Base-by-base conservation (phyloP, 2,329 filamentous ascomycete genomes). In the Orbilia quercus region DNA sequence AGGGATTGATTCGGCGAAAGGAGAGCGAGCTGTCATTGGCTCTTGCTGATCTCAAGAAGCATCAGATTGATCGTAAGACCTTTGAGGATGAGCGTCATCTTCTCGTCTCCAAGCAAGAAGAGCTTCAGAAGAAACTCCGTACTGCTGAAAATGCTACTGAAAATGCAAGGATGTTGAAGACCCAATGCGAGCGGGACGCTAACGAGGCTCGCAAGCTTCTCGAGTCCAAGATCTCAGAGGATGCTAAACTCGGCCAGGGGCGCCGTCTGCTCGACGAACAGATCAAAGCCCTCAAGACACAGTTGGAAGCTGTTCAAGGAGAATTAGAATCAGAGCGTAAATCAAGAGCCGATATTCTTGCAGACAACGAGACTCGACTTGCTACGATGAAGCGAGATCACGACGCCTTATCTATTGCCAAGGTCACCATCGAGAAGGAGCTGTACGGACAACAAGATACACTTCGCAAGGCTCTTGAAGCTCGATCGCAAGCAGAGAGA, bases 361-460 rank as follows among this genome's bases (percentile, higher is more conserved):
- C 96, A 76, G 89, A 98, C 66, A 89, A 91, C 2, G 92, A 97
- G 77, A 93, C 96, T 82, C 96, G 95, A 79, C 91, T 89, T 77
- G 85, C 90, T 47, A 87, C 89, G 55, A 84, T 99, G 72, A 89
- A 93, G 79, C 89, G 93, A 23, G 92, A 98, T 76, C 96, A 89
- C 77, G 89, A 96, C 54, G 87, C 88, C 34, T 84, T 98, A 34
- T 96, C 96, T 77, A 92, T 97, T 75, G 89, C 92, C 25, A 99
- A 99, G 81, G 96, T 97, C 78, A 96, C 89, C 50, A 96, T 99
- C 75, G 94, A 99, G 81, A 98, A 97, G 80, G 94, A 98, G 81
- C 89, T 99, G 80, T 98, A 98, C 79, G 90, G 91, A 3, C 94
- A 98, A 79, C 93, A 97, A 80, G 94, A 99, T 79, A 90, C 91